Conservation (phyloP, 73 alveolate genomes). For the Paramecium pentaurelia region DNA sequence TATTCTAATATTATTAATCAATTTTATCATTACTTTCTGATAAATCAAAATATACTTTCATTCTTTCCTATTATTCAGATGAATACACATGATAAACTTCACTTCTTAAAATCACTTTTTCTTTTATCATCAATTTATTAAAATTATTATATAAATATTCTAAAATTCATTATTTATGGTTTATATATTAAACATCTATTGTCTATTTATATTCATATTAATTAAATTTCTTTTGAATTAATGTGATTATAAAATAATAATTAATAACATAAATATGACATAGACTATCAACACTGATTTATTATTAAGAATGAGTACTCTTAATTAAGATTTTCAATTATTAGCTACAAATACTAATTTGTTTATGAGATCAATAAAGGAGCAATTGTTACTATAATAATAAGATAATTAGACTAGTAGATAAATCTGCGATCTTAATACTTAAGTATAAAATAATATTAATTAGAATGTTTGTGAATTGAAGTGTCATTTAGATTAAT, state of each 20-base stretch:
- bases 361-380: neutral
- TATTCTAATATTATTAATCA: neutral
- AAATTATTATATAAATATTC: neutral
- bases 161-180: neutral
- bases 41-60: slow-evolving; percentile 40
- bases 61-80: slow-evolving; percentile 25
- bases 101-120: slow-evolving; percentile 30
- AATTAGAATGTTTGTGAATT: neutral
- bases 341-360: neutral
- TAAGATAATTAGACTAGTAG: neutral
- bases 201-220: too few relatives aligned
- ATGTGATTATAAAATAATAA: neutral
- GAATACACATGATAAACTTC: slow-evolving; percentile 44
- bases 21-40: neutral
- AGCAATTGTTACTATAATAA: neutral
- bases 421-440: neutral
- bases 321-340: neutral
- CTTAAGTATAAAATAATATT: neutral
- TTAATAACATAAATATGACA: neutral
- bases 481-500: neutral
- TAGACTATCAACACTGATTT: neutral
- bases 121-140: neutral
- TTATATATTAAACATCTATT: neutral
- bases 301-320: neutral
- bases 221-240: neutral